Evolutionary conservation across 192 early-diverging fungal species (phyloP).

Genomic region (Gamsiella multidivaricata): DNA sequence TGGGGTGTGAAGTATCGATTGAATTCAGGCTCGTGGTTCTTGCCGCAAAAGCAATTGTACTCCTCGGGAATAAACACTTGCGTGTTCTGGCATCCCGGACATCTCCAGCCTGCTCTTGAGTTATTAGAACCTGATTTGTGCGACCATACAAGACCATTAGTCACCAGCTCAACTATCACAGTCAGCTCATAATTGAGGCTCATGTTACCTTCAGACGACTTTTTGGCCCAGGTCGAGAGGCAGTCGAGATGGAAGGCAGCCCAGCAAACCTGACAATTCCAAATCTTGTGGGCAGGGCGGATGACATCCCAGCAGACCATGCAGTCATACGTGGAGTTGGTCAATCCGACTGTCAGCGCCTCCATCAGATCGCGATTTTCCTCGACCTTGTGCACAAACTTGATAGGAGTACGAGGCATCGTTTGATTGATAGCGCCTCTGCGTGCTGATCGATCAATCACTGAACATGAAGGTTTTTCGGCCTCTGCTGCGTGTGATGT

Average conservation of each 20-base stretch:
- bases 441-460: not conserved
- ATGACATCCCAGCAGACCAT: slow-evolving; percentile 96
- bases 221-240: slow-evolving; percentile 81
- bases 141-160: too few relatives aligned
- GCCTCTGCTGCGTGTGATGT: not conserved
- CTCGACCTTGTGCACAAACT: slow-evolving; percentile 42
- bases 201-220: slow-evolving; percentile 64
- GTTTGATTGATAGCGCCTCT: not conserved
- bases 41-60: slow-evolving; percentile 92
- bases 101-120: slow-evolving; percentile 74
- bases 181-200: not conserved
- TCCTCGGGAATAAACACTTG: slow-evolving; percentile 72
- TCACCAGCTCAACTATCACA: not conserved
- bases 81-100: slow-evolving; percentile 90
- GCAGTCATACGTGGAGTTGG: slow-evolving; percentile 86
- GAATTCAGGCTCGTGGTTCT: slow-evolving; percentile 72
- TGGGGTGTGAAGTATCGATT: slow-evolving; percentile 81
- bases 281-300: slow-evolving; percentile 73
- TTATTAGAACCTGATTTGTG: slow-evolving; percentile 40
- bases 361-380: slow-evolving; percentile 67
- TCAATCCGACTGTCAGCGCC: slow-evolving; percentile 73
- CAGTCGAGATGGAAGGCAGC: slow-evolving; percentile 93
- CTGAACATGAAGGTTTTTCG: too few relatives aligned
- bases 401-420: not conserved
- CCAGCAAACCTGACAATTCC: slow-evolving; percentile 91